Evolutionary conservation across 2,329 filamentous ascomycete genomes (phyloP).

Genomic region (Xylariaceae sp.): DNA sequence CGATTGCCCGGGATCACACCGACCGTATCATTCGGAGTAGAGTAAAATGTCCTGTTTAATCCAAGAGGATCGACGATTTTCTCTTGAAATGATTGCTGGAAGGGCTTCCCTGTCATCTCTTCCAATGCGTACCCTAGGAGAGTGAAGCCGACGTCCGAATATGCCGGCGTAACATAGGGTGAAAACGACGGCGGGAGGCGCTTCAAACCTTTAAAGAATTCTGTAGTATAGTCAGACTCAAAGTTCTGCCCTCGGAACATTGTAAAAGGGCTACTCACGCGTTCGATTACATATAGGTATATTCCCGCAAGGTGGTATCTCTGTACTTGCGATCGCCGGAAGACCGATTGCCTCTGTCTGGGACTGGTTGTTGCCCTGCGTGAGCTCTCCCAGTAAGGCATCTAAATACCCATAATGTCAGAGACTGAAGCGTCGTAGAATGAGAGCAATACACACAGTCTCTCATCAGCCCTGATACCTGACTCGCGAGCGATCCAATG

Average conservation of each 20-base stretch:
- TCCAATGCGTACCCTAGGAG: conserved; percentile 34
- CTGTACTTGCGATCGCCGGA: conserved; percentile 17
- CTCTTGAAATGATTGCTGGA: conserved; percentile 26
- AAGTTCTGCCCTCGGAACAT: conserved; percentile 2
- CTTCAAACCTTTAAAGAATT: conserved; percentile 26
- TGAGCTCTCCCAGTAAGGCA: conserved; percentile 20
- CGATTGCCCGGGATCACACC: conserved; percentile 32
- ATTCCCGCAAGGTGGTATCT: conserved; percentile 29
- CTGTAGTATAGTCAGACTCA: conserved; percentile 11
- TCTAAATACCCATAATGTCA: conserved; percentile 6
- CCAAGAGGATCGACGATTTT: conserved; percentile 28
- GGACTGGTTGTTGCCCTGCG: conserved; percentile 10
- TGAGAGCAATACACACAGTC: conserved; percentile 23
- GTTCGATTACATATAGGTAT: conserved; percentile 26
- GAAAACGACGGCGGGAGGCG: conserved; percentile 27
- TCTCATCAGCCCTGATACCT: conserved; percentile 29
- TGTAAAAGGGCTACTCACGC: conserved; percentile 11
- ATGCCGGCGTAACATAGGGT: conserved; percentile 31
- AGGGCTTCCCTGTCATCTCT: conserved; percentile 28
- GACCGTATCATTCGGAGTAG: conserved; percentile 24
- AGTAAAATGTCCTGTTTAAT: conserved; percentile 28
- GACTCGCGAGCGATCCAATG: conserved; percentile 20
- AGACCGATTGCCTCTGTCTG: conserved; percentile 22
- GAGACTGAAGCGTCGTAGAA: not conserved
- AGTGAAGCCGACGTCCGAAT: conserved; percentile 35